These are phyloP conservation scores for Antarctomyces pellizariae DNA, from an alignment of 495 filamentous ascomycete genomes.

Conservation along the genomic window DNA sequence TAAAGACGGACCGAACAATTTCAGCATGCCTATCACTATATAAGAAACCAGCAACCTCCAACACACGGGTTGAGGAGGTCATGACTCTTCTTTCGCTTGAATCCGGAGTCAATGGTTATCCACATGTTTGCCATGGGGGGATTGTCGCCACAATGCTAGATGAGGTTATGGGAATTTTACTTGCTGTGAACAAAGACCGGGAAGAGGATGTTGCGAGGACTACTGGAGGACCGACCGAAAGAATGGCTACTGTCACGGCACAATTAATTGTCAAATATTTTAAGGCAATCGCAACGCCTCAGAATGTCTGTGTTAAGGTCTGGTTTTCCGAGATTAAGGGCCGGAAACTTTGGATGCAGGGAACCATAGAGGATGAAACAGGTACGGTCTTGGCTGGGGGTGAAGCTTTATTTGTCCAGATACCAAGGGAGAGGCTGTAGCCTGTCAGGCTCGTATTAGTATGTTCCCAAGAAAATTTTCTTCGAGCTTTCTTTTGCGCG, in stretches of 20 bases:
- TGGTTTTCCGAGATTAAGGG: constrained; percentile 17
- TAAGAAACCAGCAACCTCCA: constrained; percentile 10
- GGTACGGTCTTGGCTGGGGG: constrained; percentile 20
- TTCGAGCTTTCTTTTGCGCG: no score
- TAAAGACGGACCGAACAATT: constrained; percentile 29
- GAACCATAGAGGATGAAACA: constrained; percentile 17
- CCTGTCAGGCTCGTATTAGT: no score
- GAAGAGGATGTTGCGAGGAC: not conserved
- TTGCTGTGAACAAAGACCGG: constrained; percentile 20
- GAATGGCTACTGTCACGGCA: constrained; percentile 23
- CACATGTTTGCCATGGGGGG: constrained; percentile 34
- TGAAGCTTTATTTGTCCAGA: constrained; percentile 24
- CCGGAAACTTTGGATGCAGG: constrained; percentile 23
- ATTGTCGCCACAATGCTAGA: constrained; percentile 35
- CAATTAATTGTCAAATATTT: constrained; percentile 32
- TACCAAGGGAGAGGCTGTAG: no score
- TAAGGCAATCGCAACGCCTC: constrained; percentile 27
- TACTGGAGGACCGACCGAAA: constrained; percentile 3
- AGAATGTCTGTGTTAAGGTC: constrained; percentile 26
- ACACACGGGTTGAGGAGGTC: constrained; percentile 18
- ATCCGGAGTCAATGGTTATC: constrained; percentile 30
- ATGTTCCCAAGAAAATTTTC: no score
- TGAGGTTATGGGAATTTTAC: constrained; percentile 27
- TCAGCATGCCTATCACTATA: constrained; percentile 23
- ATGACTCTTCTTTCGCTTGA: constrained; percentile 26